phyloP scores from a whole-genome alignment of 495 filamentous ascomycete species.

The Xylaria nigripes region DNA sequence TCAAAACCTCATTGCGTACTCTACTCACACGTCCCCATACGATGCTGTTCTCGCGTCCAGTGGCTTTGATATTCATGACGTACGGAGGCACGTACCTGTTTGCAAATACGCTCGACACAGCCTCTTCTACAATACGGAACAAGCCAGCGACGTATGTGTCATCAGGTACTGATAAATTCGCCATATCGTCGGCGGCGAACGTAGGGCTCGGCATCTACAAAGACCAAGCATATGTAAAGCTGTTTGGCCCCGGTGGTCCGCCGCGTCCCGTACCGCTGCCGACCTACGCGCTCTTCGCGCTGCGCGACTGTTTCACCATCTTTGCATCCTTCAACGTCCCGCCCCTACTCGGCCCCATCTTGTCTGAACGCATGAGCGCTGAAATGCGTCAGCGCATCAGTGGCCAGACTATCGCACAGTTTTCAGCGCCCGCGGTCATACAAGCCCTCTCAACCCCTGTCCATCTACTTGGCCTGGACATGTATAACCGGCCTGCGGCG shows the following conservation, averaged over 20 bases:
- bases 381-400: slow-evolving; percentile 31
- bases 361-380: slow-evolving; percentile 46
- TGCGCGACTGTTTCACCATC: slow-evolving; percentile 83
- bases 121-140: slow-evolving; percentile 55
- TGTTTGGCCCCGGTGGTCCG: slow-evolving; percentile 58
- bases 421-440: slow-evolving; percentile 68
- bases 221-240: slow-evolving; percentile 73
- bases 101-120: slow-evolving; percentile 81
- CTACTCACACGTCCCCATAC: slow-evolving; percentile 60
- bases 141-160: slow-evolving; percentile 52
- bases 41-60: slow-evolving; percentile 72
- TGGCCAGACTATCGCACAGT: slow-evolving; percentile 62
- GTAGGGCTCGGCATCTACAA: slow-evolving; percentile 90
- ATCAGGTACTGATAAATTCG: slow-evolving; percentile 71
- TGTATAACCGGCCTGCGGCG: slow-evolving; percentile 66
- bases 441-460: slow-evolving; percentile 79
- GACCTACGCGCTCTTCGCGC: slow-evolving; percentile 71
- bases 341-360: slow-evolving; percentile 60
- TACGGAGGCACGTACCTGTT: slow-evolving; percentile 90
- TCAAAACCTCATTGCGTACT: slow-evolving; percentile 53
- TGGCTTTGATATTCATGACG: slow-evolving; percentile 76
- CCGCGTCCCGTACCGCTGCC: slow-evolving; percentile 49
- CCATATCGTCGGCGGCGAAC: slow-evolving; percentile 74
- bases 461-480: slow-evolving; percentile 79
- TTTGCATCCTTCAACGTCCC: slow-evolving; percentile 93